Base-by-base conservation (phyloP, 176 grass and related monocot species). In the Eleusine indica region DNA sequence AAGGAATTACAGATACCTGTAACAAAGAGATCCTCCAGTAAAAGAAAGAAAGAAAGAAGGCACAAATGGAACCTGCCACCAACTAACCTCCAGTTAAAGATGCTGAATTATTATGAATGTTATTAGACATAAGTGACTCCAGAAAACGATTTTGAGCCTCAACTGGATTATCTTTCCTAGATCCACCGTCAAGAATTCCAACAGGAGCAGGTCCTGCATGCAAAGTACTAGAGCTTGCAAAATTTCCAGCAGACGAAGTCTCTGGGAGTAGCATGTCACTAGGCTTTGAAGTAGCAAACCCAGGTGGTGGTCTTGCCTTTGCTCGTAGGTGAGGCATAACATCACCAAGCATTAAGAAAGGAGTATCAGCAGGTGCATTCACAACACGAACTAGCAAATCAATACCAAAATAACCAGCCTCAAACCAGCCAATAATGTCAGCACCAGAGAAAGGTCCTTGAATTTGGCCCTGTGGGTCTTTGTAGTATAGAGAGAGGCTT, bases 371-470 rank as follows among this genome's bases (percentile, higher is more conserved):
- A 19, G 88, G 87, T 48, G 81, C 90, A 89, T 83, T 91, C 42
- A 54, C 86, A 80, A 87, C 80, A 65, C 97, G 80, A 57, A 99
- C 93, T 68, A 90, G 84, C 73, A 99, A 91, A 87, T 99, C 91
- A 66, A 99, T 96, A 84, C 97, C 97, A 84, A 99, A 99, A 88
- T 90, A 99, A 73, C 89, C 80, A 64, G 97, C 89, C 81, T 99
- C 97, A 66, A 94, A 99, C 97, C 97, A 99, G 42, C 86, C 81
- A 87, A 99, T 94, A 41, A 99, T 86, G 83, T 99, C 93, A 15
- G 88, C 91, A 77, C 97, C 97, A 90, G 91, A 89, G 85, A 99
- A 99, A 40, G 97, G 97, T 75, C 97, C 97, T 88, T 96, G 97
- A 81, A 99, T 66, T 81, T 84, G 97, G 77, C 93, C 93, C 49